Evolutionary conservation across 176 grass and related monocot genomes (phyloP).

Genomic region (Elaeis guineensis): DNA sequence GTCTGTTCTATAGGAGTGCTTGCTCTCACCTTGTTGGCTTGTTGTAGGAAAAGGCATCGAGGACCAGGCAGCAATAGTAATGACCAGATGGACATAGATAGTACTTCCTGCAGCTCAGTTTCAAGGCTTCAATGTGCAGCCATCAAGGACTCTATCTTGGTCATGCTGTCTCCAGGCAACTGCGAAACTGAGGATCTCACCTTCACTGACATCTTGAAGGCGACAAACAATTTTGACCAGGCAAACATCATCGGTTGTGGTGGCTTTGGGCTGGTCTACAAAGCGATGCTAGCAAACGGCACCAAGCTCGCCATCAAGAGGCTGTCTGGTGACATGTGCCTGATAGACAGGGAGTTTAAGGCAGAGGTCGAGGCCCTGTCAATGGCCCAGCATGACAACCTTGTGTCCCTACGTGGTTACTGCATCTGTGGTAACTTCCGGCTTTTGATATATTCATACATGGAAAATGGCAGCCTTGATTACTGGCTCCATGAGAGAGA

Average conservation of each 20-base stretch:
- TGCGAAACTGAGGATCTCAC: constrained; percentile 32
- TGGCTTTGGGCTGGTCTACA: constrained; percentile 80
- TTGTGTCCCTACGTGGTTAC: constrained; percentile 68
- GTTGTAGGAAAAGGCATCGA: too few species aligned
- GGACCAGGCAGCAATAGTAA: neutral
- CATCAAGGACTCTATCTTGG: constrained; percentile 32
- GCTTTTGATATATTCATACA: constrained; percentile 84
- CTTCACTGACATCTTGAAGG: constrained; percentile 59
- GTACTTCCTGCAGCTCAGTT: constrained; percentile 1
- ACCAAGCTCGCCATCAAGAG: constrained; percentile 74
- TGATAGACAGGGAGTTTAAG: constrained; percentile 76
- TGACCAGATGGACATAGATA: constrained; percentile 10
- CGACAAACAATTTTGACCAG: constrained; percentile 82
- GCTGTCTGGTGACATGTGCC: constrained; percentile 66
- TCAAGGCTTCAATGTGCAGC: constrained; percentile 15
- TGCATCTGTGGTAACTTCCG: constrained; percentile 58
- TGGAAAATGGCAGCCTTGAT: constrained; percentile 93
- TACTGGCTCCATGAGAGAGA: constrained; percentile 77
- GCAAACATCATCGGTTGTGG: constrained; percentile 80
- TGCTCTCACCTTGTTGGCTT: too few species aligned
- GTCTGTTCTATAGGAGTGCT: too few species aligned
- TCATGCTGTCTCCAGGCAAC: constrained; percentile 27
- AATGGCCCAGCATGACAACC: constrained; percentile 65
- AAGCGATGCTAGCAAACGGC: constrained; percentile 48
- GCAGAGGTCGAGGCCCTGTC: constrained; percentile 80